Evolutionary conservation across 2,329 filamentous ascomycete genomes (phyloP).

Genomic region (Biscogniauxia marginata): DNA sequence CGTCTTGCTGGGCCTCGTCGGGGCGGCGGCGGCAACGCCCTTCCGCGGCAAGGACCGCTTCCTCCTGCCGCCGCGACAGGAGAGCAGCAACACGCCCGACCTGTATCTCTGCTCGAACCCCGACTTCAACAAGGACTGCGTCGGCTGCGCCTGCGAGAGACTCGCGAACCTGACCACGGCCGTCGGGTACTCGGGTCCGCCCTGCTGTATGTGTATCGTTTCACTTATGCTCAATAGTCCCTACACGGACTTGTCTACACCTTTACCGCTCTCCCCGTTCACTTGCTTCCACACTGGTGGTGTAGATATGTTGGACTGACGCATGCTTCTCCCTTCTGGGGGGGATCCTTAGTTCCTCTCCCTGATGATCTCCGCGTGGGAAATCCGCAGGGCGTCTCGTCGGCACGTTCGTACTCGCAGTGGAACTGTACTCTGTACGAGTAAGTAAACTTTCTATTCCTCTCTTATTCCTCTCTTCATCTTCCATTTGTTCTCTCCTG

Average conservation of each 20-base stretch:
- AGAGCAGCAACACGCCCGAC: conserved; percentile 17
- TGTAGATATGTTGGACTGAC: not conserved
- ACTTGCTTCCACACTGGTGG: too few relatives aligned
- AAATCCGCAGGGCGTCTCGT: conserved; percentile 26
- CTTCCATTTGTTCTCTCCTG: not conserved
- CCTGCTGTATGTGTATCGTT: conserved; percentile 20
- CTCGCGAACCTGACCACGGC: conserved; percentile 13
- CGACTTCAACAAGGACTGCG: conserved; percentile 24
- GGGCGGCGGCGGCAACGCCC: not conserved
- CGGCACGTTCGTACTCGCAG: conserved; percentile 22
- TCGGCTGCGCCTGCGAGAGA: conserved; percentile 22
- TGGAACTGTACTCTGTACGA: conserved; percentile 27
- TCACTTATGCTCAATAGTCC: too few relatives aligned
- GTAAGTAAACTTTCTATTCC: conserved; percentile 12
- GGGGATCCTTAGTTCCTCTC: conserved; percentile 16
- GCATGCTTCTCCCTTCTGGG: not conserved
- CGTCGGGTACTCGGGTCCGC: conserved; percentile 21
- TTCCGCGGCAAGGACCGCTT: not conserved
- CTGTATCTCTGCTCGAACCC: conserved; percentile 29
- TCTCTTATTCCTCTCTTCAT: not conserved
- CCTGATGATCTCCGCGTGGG: conserved; percentile 23
- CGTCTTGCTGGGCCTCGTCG: conserved; percentile 4
- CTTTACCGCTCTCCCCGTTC: not conserved
- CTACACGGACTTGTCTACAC: too few relatives aligned
- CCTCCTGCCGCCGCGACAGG: conserved; percentile 12